A percentile compares a stretch with the other conserved stretches of the same genome.
Conservation (phyloP, 257 asterid species). For the Paraleonurus japonicus region DNA sequence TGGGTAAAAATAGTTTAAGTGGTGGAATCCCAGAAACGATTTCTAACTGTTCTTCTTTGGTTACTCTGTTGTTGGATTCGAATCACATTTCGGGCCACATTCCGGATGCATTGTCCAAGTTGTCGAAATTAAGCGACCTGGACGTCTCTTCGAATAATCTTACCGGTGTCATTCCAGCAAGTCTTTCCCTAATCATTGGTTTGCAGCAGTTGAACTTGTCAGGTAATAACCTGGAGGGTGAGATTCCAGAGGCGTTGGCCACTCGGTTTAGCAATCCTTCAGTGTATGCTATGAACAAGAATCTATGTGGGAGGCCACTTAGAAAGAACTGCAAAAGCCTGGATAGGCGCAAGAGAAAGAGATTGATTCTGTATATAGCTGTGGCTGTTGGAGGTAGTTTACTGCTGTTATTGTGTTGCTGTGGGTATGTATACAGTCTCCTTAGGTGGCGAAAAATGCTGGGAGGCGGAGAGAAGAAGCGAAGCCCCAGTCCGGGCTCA, state of each 20-base stretch:
- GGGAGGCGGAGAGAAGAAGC: conserved; percentile 63
- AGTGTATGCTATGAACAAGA: conserved; percentile 46
- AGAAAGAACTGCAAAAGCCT: conserved; percentile 37
- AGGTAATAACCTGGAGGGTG: conserved; percentile 63
- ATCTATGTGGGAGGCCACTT: conserved; percentile 70
- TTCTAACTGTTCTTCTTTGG: conserved; percentile 58
- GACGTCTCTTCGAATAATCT: conserved; percentile 61
- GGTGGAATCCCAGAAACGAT: conserved; percentile 58
- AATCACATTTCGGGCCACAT: conserved; percentile 60
- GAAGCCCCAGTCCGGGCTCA: conserved; percentile 71
- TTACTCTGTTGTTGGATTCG: conserved; percentile 45
- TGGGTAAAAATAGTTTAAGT: conserved; percentile 55
- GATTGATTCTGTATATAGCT: conserved; percentile 52
- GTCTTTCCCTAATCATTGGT: conserved; percentile 44
- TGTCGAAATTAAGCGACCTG: conserved; percentile 40
- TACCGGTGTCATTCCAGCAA: conserved; percentile 58
- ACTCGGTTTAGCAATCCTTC: conserved; percentile 66
- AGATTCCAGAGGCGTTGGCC: conserved; percentile 64
- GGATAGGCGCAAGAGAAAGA: conserved; percentile 44
- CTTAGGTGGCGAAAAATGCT: conserved; percentile 63
- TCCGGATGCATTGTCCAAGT: conserved; percentile 48
- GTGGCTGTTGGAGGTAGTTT: conserved; percentile 63
- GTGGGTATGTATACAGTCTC: conserved; percentile 59
- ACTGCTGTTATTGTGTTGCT: conserved; percentile 52
- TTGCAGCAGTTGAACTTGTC: conserved; percentile 58